Evolutionary conservation across 163 green algal species (phyloP), one percentile per base, ranked within the genome.

Genomic region (Scenedesmus sp.): DNA sequence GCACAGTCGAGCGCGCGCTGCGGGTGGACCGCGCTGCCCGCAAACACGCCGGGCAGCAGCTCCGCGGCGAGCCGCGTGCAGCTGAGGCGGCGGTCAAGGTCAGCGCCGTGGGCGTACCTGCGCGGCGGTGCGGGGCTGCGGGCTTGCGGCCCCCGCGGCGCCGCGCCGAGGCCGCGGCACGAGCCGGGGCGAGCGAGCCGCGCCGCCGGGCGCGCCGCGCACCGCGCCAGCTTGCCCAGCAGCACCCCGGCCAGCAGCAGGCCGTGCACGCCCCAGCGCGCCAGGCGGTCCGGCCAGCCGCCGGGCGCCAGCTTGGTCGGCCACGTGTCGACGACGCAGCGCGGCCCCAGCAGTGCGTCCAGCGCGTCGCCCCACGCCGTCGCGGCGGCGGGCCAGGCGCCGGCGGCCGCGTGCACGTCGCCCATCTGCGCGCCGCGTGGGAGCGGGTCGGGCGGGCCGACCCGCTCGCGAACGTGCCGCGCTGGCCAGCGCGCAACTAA

Each of bases 331-430:
- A 94, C 54, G 13, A 89, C 87, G 82, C 93, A 89, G 71, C 91
- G 92, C 0, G 87, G 87, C 17, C 88, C 90, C 47, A 93, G 50
- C 51, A 92, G 65, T 0, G 85, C 82, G 74, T 93, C 88, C 48
- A 92, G 79, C 1, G 85, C 83, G 51, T 89, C 83, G 36, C 80
- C 76, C 90, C 88, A 93, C 9, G 85, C 71, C 7, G 79, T 81
- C 0, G 74, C 60, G 11, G 88, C 90, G 17, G 74, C 75, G 22
- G 34, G 28, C 84, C 86, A 91, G 22, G 82, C 81, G 22, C 87
- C 89, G 74, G 90, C 90, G 78, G 92, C 86, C 14, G 87, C 86
- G 44, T 92, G 73, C 15, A 92, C 82, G 71, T 93, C 89, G 3
- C 90, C 89, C 60, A 93, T 71, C 87, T 89, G 60, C 17, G 50